Evolutionary conservation across 2,329 filamentous ascomycete genomes (phyloP).

Genomic region (Colletotrichum gloeosporioides): DNA sequence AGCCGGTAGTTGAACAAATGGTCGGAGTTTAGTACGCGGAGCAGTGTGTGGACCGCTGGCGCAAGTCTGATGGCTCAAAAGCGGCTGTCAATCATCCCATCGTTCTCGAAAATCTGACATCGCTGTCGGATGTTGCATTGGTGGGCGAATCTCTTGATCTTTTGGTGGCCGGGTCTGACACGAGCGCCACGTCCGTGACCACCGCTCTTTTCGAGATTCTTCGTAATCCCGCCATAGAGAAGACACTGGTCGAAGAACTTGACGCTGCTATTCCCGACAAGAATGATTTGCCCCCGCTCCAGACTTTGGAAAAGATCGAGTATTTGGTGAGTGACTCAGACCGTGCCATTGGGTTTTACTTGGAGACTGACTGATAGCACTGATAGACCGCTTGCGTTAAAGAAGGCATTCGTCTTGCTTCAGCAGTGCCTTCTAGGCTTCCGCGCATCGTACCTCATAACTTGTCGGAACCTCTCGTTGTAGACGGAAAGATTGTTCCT

Average conservation of each 20-base stretch:
- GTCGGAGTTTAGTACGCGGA: not conserved
- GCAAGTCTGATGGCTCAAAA: not conserved
- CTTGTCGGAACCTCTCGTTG: not conserved
- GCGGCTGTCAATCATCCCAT: not conserved
- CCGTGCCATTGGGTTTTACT: not conserved
- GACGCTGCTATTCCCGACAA: not conserved
- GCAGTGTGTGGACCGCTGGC: not conserved
- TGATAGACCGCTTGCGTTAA: not conserved
- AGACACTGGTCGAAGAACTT: not conserved
- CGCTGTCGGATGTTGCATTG: not conserved
- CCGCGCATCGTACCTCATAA: not conserved
- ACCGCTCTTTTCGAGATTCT: not conserved
- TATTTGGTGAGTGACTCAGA: not conserved
- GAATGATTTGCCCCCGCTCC: not conserved
- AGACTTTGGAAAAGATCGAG: not conserved
- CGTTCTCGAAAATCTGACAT: not conserved
- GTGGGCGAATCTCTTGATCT: not conserved
- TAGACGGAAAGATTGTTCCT: not conserved
- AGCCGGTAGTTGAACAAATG: not conserved
- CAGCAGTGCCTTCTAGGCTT: not conserved
- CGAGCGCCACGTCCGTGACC: not conserved
- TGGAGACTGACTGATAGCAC: not conserved
- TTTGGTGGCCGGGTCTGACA: not conserved
- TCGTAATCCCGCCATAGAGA: not conserved
- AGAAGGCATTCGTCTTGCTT: not conserved